These are phyloP conservation scores for Pseudogymnoascus sp. DNA, from an alignment of 2,329 filamentous ascomycete genomes.

Conservation along the genomic window DNA sequence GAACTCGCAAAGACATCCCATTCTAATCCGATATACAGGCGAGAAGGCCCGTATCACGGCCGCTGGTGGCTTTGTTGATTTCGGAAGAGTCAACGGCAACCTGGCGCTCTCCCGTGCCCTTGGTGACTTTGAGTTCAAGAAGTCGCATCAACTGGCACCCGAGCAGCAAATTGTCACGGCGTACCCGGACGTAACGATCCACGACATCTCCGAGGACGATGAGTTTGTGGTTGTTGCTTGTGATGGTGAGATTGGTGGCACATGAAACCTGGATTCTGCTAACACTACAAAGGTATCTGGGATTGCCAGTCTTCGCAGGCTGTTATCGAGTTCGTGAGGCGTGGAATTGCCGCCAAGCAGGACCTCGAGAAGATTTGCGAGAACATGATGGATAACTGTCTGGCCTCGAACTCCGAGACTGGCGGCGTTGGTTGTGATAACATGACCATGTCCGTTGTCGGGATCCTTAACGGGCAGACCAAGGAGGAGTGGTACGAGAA, in stretches of 20 bases:
- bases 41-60: slow-evolving; percentile 95
- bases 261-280: slow-evolving; percentile 13
- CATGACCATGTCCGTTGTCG: slow-evolving; percentile 95
- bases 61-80: slow-evolving; percentile 95
- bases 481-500: slow-evolving; percentile 99
- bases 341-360: slow-evolving; percentile 94
- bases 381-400: slow-evolving; percentile 99
- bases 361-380: slow-evolving; percentile 92
- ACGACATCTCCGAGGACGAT: slow-evolving; percentile 86
- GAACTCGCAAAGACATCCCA: background rate
- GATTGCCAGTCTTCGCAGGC: slow-evolving; percentile 98
- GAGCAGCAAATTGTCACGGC: slow-evolving; percentile 98
- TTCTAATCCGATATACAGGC: slow-evolving; percentile 41
- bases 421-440: slow-evolving; percentile 98
- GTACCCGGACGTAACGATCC: slow-evolving; percentile 85
- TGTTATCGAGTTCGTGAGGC: slow-evolving; percentile 91
- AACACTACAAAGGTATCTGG: slow-evolving; percentile 71
- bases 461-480: slow-evolving; percentile 79
- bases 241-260: slow-evolving; percentile 56
- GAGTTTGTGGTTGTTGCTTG: slow-evolving; percentile 92
- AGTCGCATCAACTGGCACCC: slow-evolving; percentile 92
- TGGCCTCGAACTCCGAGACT: slow-evolving; percentile 95
- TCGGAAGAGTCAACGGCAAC: slow-evolving; percentile 96
- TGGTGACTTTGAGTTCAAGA: slow-evolving; percentile 99
- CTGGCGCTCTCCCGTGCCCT: slow-evolving; percentile 93